Base-by-base conservation (phyloP, 495 filamentous ascomycete species). In the Penicillium daleae region DNA sequence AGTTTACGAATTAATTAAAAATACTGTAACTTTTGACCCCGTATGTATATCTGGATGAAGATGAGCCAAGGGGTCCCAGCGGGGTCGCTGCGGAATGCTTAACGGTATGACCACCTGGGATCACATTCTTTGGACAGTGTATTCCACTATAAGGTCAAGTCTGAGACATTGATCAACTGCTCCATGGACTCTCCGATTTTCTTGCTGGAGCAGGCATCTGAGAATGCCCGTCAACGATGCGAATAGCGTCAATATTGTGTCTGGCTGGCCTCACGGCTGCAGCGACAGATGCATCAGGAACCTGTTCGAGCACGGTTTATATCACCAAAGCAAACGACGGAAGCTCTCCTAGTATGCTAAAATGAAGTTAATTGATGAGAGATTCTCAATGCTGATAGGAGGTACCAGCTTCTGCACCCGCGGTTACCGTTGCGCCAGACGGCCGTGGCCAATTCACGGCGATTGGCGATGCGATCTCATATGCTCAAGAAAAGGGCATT, bases 391-490 rank as follows among this genome's bases (percentile, higher is more conserved):
- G 17, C 15, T 21, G 17, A 32, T 27, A 1, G 32, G 13, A 1
- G 32, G 13, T 17, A 24, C 24, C 8, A 57, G 37, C 26, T 27
- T 46, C 55, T 32, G 24, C 22, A 48, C 48, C 48, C 8, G 39
- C 39, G 1, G 42, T 66, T 6, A 66, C 64, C 8, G 64, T 66
- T 29, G 64, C 59, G 19, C 61, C 59, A 4, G 65, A 63, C 22
- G 35, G 52, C 42, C 24, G 29, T 27, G 65, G 53, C 17, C 57
- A 57, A 17, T 63, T 63, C 19, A 66, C 59, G 6, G 59, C 40
- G 8, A 62, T 66, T 32, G 59, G 50, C 31, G 57, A 66, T 33
- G 64, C 55, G 12, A 56, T 62, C 27, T 49, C 55, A 0, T 66
- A 66, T 33, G 64, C 64, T 8, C 64, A 66, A 26, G 15, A n/a